A percentile compares a stretch with the other conserved stretches of the same genome.
These are phyloP conservation scores for Gaeumannomyces sp. DNA, from an alignment of 2,329 filamentous ascomycete genomes.

Conservation along the genomic window DNA sequence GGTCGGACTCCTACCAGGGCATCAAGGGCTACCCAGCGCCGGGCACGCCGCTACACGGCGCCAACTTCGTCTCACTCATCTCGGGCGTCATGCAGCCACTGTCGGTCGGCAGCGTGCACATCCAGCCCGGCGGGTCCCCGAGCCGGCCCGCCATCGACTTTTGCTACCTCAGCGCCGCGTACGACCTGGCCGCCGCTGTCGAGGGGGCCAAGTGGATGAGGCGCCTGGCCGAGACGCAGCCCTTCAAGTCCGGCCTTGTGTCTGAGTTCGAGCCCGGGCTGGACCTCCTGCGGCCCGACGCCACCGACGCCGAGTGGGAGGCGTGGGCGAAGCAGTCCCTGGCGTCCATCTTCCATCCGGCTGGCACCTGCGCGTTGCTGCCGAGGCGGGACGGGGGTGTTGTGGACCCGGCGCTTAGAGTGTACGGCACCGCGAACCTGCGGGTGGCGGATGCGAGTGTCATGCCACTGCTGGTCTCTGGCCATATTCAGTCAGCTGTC, in stretches of 20 bases:
- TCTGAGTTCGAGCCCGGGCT: slow-evolving; percentile 28
- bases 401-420: slow-evolving; percentile 35
- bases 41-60: slow-evolving; percentile 14
- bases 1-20: neutral
- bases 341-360: slow-evolving; percentile 30
- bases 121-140: slow-evolving; percentile 27
- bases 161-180: slow-evolving; percentile 23
- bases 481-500: slow-evolving; percentile 43
- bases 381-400: slow-evolving; percentile 38
- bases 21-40: neutral
- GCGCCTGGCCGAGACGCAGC: slow-evolving; percentile 25
- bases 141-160: slow-evolving; percentile 26
- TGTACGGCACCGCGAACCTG: slow-evolving; percentile 42
- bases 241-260: slow-evolving; percentile 24
- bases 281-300: slow-evolving; percentile 11
- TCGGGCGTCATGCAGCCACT: slow-evolving; percentile 25
- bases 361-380: slow-evolving; percentile 41
- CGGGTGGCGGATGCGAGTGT: slow-evolving; percentile 43
- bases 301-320: slow-evolving; percentile 17
- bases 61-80: slow-evolving; percentile 24
- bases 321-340: slow-evolving; percentile 6
- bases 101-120: slow-evolving; percentile 26
- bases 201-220: slow-evolving; percentile 22
- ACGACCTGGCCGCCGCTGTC: slow-evolving; percentile 22
- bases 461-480: slow-evolving; percentile 42